A percentile compares a stretch with the other conserved stretches of the same genome.
Conservation (phyloP, 768 basidiomycete species). For the Solioccasus polychromus region DNA sequence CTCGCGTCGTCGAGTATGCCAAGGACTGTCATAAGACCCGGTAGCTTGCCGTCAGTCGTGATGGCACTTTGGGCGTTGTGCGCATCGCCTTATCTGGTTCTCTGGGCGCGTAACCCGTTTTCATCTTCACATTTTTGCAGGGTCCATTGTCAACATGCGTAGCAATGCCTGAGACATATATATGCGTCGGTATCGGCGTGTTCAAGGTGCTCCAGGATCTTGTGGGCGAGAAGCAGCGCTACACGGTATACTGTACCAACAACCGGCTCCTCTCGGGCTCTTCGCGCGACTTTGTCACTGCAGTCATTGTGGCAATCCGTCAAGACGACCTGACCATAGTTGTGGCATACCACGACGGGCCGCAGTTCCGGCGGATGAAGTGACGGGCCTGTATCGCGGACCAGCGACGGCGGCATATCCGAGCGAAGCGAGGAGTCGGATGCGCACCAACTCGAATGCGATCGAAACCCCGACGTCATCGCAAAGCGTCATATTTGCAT, state of each 20-base stretch:
- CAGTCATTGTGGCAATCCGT: constrained; percentile 51
- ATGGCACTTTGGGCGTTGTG: constrained; percentile 52
- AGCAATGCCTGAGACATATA: constrained; percentile 49
- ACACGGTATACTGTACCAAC: constrained; percentile 51
- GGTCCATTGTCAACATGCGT: constrained; percentile 64
- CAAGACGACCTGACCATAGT: constrained; percentile 36
- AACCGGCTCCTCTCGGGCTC: constrained; percentile 42
- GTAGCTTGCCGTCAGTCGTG: constrained; percentile 46
- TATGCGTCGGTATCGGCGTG: constrained; percentile 55
- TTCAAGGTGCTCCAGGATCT: constrained; percentile 45
- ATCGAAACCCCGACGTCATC: constrained; percentile 26
- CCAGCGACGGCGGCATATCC: constrained; percentile 36
- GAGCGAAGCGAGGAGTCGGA: constrained; percentile 4
- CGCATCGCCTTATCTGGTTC: constrained; percentile 40
- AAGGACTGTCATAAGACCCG: constrained; percentile 56
- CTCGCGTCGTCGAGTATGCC: constrained; percentile 65
- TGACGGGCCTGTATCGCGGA: constrained; percentile 46
- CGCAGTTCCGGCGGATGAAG: constrained; percentile 57
- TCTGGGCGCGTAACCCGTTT: constrained; percentile 51
- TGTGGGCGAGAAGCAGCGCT: constrained; percentile 40
- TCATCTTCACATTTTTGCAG: constrained; percentile 66
- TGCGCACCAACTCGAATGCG: constrained; percentile 28
- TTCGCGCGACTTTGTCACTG: constrained; percentile 44
- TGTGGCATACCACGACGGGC: constrained; percentile 56
- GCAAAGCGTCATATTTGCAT: constrained; percentile 26